These are phyloP conservation scores for Xylaria sp. DNA, from an alignment of 2,329 filamentous ascomycete genomes.

Conservation along the genomic window DNA sequence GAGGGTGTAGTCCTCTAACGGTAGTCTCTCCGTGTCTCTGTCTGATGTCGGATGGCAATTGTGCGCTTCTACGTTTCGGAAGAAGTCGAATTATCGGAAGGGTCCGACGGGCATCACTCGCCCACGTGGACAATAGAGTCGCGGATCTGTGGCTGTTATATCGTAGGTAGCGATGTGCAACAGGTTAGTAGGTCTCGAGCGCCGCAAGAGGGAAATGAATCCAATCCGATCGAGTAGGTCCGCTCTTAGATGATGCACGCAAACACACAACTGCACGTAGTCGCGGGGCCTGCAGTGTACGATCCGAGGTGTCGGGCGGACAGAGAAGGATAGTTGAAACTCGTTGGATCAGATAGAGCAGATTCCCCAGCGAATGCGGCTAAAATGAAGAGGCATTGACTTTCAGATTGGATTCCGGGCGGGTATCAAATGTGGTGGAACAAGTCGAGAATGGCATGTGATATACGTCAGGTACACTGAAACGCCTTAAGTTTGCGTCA, in stretches of 20 bases:
- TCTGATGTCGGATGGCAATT: not conserved
- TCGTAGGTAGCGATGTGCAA: not conserved
- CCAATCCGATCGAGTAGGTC: not conserved
- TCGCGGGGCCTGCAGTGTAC: not conserved
- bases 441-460: not conserved
- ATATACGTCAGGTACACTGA: not conserved
- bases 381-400: slow-evolving; percentile 13
- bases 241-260: not conserved
- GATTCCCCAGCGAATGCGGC: slow-evolving; percentile 7
- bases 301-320: not conserved
- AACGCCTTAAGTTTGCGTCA: not conserved
- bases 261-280: not conserved
- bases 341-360: slow-evolving; percentile 3
- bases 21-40: not conserved
- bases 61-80: not conserved
- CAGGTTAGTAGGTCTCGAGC: not conserved
- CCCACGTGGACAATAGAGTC: slow-evolving; percentile 5
- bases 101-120: slow-evolving; percentile 41
- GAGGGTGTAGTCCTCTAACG: not conserved
- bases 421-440: not conserved
- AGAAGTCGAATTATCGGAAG: slow-evolving; percentile 31
- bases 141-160: slow-evolving; percentile 1
- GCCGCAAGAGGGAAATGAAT: slow-evolving; percentile 1
- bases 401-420: slow-evolving; percentile 3
- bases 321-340: not conserved